Conservation (phyloP, 257 asterid genomes). For the Verbena officinalis region DNA sequence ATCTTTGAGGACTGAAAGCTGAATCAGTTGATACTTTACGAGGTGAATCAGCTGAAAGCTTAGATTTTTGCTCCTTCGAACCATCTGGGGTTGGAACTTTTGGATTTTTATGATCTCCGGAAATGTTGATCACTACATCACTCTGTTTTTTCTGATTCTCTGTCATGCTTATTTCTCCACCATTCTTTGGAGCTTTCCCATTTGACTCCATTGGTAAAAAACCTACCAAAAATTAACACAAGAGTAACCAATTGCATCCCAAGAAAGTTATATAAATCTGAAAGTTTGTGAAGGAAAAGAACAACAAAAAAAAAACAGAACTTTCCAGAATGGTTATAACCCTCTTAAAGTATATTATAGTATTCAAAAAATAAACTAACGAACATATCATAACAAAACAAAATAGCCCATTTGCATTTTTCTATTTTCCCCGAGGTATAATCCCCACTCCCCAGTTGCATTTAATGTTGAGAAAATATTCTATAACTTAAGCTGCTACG, state of each 20-base stretch:
- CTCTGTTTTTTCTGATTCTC: constrained; percentile 50
- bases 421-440: not conserved
- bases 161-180: constrained; percentile 57
- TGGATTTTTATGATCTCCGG: constrained; percentile 52
- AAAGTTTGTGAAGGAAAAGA: not conserved
- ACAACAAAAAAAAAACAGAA: too few species aligned
- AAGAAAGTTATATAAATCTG: constrained; percentile 5
- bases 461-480: not conserved
- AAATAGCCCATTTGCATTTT: constrained; percentile 15
- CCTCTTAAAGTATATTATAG: not conserved
- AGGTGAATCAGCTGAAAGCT: constrained; percentile 45
- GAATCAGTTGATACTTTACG: constrained; percentile 43
- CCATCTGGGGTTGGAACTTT: constrained; percentile 34
- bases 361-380: not conserved
- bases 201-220: constrained; percentile 39
- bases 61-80: constrained; percentile 37
- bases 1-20: constrained; percentile 39
- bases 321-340: not conserved
- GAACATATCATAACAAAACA: constrained; percentile 3
- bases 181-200: constrained; percentile 31
- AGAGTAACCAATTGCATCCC: constrained; percentile 1
- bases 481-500: constrained; percentile 5
- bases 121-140: constrained; percentile 54
- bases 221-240: constrained; percentile 30
- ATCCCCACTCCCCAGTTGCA: not conserved